These are phyloP conservation scores for Pichia sp. DNA, from an alignment of 1,139 yeast genomes.

Conservation along the genomic window DNA sequence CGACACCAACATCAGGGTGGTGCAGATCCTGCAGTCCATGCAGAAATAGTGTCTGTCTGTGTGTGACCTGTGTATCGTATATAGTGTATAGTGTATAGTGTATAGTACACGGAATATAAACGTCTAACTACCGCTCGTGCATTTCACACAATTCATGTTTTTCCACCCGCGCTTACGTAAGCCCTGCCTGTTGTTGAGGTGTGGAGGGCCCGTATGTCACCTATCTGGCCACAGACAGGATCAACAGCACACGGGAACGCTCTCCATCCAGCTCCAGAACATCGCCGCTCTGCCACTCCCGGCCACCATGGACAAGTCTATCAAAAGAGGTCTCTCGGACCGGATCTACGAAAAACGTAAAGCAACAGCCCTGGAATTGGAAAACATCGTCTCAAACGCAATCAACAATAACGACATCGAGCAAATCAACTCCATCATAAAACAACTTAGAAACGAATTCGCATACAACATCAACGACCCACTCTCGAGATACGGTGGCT, in stretches of 20 bases:
- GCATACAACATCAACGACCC: constrained; percentile 76
- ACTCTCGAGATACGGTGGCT: constrained; percentile 68
- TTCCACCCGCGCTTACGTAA: no score
- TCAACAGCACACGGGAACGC: no score
- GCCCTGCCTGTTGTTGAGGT: no score
- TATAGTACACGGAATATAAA: no score
- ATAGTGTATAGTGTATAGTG: no score
- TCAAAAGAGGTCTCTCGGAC: constrained; percentile 79
- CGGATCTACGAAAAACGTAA: constrained; percentile 91
- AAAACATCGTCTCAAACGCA: constrained; percentile 68
- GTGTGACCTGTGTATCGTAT: no score
- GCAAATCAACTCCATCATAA: constrained; percentile 61
- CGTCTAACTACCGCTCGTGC: no score
- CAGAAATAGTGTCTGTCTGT: constrained; percentile 9
- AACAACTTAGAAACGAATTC: constrained; percentile 60
- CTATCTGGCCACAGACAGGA: no score
- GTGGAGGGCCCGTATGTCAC: no score
- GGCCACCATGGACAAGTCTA: constrained; percentile 50
- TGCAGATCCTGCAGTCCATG: constrained; percentile 43
- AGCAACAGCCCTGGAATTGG: constrained; percentile 88
- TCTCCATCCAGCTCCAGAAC: no score
- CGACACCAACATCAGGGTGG: constrained; percentile 83
- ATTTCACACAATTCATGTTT: no score
- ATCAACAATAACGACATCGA: constrained; percentile 61
- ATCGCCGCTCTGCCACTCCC: background rate